These are phyloP conservation scores for Knufia fluminis DNA, from an alignment of 2,329 filamentous ascomycete species.

Conservation along the genomic window DNA sequence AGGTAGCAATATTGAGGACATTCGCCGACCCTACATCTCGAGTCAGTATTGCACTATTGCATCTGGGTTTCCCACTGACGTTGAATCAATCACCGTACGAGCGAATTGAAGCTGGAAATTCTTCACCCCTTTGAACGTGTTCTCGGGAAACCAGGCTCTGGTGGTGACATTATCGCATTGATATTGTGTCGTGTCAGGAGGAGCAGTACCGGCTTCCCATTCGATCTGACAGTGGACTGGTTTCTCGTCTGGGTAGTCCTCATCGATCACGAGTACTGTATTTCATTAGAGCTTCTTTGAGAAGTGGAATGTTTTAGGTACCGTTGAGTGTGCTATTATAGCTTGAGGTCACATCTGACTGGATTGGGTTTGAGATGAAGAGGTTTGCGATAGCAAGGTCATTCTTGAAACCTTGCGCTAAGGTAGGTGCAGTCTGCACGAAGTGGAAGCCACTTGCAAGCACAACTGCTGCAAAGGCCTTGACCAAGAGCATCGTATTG, in stretches of 20 bases:
- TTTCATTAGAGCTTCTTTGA: not conserved
- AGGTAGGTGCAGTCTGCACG: constrained; percentile 5
- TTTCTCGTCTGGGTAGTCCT: constrained; percentile 17
- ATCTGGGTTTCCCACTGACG: constrained; percentile 7
- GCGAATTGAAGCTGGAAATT: constrained; percentile 16
- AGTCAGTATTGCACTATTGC: not conserved
- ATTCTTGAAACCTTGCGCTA: constrained; percentile 14
- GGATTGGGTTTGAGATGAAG: constrained; percentile 16
- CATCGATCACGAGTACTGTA: constrained; percentile 20
- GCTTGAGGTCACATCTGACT: constrained; percentile 16
- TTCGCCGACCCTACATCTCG: not conserved
- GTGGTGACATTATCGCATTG: constrained; percentile 7
- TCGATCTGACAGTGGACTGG: constrained; percentile 17
- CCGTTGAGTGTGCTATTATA: constrained; percentile 15
- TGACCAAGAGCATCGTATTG: not conserved
- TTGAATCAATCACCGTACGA: constrained; percentile 19
- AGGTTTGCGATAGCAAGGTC: constrained; percentile 19
- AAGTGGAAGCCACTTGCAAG: constrained; percentile 4
- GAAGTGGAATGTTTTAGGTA: constrained; percentile 7
- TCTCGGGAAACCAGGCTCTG: constrained; percentile 11
- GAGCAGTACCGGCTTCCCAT: constrained; percentile 17
- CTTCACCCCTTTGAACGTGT: constrained; percentile 15
- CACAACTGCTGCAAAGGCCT: not conserved
- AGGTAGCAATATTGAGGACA: constrained; percentile 8
- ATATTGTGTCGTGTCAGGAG: constrained; percentile 10